phyloP scores from a whole-genome alignment of 2,329 filamentous ascomycete genomes.

The Pseudopithomyces chartarum region DNA sequence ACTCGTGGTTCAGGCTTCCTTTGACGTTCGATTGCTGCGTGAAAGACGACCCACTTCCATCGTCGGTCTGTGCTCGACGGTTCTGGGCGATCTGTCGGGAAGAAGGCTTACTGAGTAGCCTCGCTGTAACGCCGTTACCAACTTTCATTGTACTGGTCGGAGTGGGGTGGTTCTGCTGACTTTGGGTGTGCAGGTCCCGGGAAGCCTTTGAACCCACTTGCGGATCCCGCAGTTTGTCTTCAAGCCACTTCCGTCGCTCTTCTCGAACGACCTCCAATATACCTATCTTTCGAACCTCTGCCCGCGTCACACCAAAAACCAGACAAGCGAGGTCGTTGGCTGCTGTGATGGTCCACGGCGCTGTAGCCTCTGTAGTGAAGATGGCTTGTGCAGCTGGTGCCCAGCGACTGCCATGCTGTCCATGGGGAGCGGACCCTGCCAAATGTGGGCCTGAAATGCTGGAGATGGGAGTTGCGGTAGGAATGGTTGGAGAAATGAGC shows the following conservation, averaged over 20 bases:
- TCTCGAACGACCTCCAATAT: conserved; percentile 94
- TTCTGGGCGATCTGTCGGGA: conserved; percentile 58
- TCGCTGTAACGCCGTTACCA: conserved; percentile 84
- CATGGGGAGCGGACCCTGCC: conserved; percentile 63
- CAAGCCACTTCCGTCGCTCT: conserved; percentile 86
- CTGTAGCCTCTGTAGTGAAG: conserved; percentile 89
- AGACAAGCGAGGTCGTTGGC: conserved; percentile 96
- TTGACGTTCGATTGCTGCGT: conserved; percentile 55
- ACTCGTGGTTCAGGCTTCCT: conserved; percentile 68
- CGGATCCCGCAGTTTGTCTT: conserved; percentile 76
- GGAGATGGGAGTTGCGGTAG: conserved; percentile 44
- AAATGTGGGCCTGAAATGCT: conserved; percentile 38
- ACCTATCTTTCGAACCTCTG: conserved; percentile 90
- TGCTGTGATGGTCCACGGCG: conserved; percentile 94
- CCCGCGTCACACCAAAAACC: conserved; percentile 98
- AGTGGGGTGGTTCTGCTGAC: conserved; percentile 43
- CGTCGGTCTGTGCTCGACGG: conserved; percentile 68
- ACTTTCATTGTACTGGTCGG: conserved; percentile 60
- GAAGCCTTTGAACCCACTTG: conserved; percentile 54
- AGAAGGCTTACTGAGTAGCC: conserved; percentile 81
- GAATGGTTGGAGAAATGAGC: conserved; percentile 54
- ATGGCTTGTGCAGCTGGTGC: conserved; percentile 92
- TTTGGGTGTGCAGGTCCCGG: conserved; percentile 31
- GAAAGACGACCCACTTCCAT: conserved; percentile 58
- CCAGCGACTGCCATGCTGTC: conserved; percentile 82